Conservation (phyloP, 345 rosid species). For the Microcos paniculata region DNA sequence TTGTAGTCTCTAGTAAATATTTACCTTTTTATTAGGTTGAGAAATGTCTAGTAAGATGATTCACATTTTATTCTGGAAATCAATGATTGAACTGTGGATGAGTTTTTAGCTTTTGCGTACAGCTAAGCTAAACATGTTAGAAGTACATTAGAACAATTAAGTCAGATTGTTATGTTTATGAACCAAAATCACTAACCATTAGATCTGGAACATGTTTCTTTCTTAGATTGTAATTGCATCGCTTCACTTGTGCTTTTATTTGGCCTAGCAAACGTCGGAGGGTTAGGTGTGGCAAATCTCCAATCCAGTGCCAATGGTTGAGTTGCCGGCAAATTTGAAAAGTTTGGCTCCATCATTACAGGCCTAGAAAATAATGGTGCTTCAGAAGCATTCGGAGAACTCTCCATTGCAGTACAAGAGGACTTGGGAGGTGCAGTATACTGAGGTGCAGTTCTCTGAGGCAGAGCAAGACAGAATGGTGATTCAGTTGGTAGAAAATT, state of each 20-base stretch:
- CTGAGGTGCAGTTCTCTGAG: constrained; percentile 25
- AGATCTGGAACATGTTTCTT: constrained; percentile 10
- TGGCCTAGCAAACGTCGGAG: constrained; percentile 50
- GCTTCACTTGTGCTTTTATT: constrained; percentile 21
- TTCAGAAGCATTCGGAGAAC: constrained; percentile 24
- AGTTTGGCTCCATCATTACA: constrained; percentile 21
- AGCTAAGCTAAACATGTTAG: neutral
- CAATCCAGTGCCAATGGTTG: constrained; percentile 20
- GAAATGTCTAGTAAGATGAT: neutral
- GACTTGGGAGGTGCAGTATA: constrained; percentile 15
- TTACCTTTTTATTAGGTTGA: neutral
- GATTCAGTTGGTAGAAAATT: constrained; percentile 4
- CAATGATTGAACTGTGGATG: neutral
- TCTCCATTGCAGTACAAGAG: constrained; percentile 9
- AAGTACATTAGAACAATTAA: neutral
- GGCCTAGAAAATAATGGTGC: constrained; percentile 49
- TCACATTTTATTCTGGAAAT: neutral
- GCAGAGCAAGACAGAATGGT: constrained; percentile 1
- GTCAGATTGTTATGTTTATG: neutral
- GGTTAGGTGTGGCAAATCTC: constrained; percentile 29
- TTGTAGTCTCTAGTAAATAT: neutral
- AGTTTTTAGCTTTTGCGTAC: neutral
- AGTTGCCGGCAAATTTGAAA: neutral
- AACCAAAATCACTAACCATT: constrained; percentile 26
- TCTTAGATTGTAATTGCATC: constrained; percentile 13